Base-by-base conservation (phyloP, 2,329 filamentous ascomycete genomes). In the Aspergillus carbonarius region DNA sequence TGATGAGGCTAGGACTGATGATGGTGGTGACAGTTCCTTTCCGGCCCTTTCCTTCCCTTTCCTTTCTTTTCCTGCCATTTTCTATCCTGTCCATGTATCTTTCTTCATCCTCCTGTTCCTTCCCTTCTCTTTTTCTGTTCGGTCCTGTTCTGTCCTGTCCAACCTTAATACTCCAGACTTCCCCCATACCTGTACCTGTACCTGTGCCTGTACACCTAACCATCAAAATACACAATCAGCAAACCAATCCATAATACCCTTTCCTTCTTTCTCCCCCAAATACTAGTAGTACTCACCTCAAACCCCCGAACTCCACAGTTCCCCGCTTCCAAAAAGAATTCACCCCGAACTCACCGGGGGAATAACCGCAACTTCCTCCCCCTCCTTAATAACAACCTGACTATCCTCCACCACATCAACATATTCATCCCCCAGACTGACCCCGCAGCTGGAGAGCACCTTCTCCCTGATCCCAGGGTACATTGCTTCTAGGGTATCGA, bases 301-400 rank as follows among this genome's bases (percentile, higher is more conserved):
- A 23, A 23, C 23, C 23, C 23, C n/a, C n/a, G n/a, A n/a, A n/a
- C n/a, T n/a, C n/a, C n/a, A n/a, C n/a, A n/a, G n/a, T n/a, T n/a
- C n/a, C n/a, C 23, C 3, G 5, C 23, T 23, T 5, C 23, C 23
- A 3, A n/a, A 18, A 50, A 32, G 27, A 46, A 15, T 57, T 67
- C 60, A 80, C 23, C 78, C 78, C 55, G 78, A 80, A 66, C 78
- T 80, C 56, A 80, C 78, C 54, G 78, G 78, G 50, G 78, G 78
- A 62, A 80, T 79, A 60, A 80, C 70, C 15, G 75, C 78, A 55
- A 80, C 76, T 61, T 80, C 78, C 52, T 78, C 72, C 13, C 76
- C 77, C 5, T 61, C 54, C 42, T 63, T 51, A 58, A 80, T 77
- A 32, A 75, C 51, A 9, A 65, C 60, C 2, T 58, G 62, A 27